Evolutionary conservation across 2,329 filamentous ascomycete species (phyloP).

Genomic region (Aureobasidium sp.): DNA sequence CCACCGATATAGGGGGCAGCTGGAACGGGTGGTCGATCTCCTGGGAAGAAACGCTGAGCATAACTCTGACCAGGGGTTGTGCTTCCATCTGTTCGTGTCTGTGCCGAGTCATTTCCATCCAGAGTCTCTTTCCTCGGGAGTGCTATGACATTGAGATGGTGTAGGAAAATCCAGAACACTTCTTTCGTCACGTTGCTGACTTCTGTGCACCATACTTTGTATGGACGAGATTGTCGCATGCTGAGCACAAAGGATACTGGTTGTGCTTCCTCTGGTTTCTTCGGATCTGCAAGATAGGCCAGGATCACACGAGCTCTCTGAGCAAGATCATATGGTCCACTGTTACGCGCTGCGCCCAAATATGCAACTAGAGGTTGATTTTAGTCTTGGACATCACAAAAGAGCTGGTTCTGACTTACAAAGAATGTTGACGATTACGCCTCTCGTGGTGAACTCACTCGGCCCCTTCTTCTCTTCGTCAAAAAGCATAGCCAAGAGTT

Average conservation of each 20-base stretch:
- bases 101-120: background rate
- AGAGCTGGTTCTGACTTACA: constrained; percentile 34
- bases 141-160: constrained; percentile 82
- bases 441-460: constrained; percentile 89
- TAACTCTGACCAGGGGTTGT: constrained; percentile 27
- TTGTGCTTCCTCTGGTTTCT: constrained; percentile 65
- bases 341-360: constrained; percentile 56
- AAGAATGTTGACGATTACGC: constrained; percentile 80
- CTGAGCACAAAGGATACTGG: constrained; percentile 81
- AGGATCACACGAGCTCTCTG: constrained; percentile 66
- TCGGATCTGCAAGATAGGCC: constrained; percentile 70
- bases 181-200: constrained; percentile 90
- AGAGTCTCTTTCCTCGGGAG: constrained; percentile 37
- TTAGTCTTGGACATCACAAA: constrained; percentile 9
- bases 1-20: constrained; percentile 94
- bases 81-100: background rate
- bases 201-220: constrained; percentile 91
- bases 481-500: constrained; percentile 81
- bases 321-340: constrained; percentile 42
- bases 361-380: constrained; percentile 55
- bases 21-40: constrained; percentile 79
- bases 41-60: constrained; percentile 68
- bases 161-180: constrained; percentile 98
- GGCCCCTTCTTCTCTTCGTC: constrained; percentile 98
- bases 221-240: constrained; percentile 81